A percentile compares a stretch with the other conserved stretches of the same genome.
Evolutionary conservation across 148 eudicot species (phyloP).

Genomic region (Pharnaceum exiguum): DNA sequence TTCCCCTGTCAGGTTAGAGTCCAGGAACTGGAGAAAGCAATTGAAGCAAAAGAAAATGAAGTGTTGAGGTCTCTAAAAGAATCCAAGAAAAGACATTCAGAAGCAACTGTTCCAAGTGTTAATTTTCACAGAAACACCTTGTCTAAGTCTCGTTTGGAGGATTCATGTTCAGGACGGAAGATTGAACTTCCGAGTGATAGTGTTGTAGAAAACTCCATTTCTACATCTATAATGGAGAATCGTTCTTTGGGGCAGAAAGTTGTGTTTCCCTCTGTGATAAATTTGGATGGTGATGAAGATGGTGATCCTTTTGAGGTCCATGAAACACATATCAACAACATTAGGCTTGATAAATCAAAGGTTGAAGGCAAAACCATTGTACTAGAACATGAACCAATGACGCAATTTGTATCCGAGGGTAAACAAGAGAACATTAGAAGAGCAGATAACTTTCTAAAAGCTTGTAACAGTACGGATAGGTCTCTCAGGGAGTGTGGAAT

Average conservation of each 20-base stretch:
- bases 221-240: too few relatives aligned
- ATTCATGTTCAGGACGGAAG: slow-evolving; percentile 13
- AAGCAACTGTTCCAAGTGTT: background rate
- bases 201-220: too few relatives aligned
- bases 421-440: slow-evolving; percentile 16
- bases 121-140: slow-evolving; percentile 19
- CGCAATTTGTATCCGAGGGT: slow-evolving; percentile 21
- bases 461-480: slow-evolving; percentile 7
- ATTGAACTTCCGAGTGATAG: slow-evolving; percentile 27
- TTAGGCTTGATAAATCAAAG: slow-evolving; percentile 7
- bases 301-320: slow-evolving; percentile 17
- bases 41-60: slow-evolving; percentile 79
- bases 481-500: slow-evolving; percentile 10
- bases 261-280: slow-evolving; percentile 19
- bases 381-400: slow-evolving; percentile 14
- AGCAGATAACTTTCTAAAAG: slow-evolving; percentile 4
- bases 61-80: slow-evolving; percentile 51
- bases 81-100: slow-evolving; percentile 32
- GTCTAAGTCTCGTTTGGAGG: slow-evolving; percentile 12
- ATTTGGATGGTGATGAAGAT: slow-evolving; percentile 37
- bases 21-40: slow-evolving; percentile 55
- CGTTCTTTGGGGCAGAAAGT: too few relatives aligned
- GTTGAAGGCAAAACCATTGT: slow-evolving; percentile 16
- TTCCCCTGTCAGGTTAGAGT: slow-evolving; percentile 45
- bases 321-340: slow-evolving; percentile 21